Base-by-base conservation (phyloP, 257 asterid species). In the Marsdenia floribunda region DNA sequence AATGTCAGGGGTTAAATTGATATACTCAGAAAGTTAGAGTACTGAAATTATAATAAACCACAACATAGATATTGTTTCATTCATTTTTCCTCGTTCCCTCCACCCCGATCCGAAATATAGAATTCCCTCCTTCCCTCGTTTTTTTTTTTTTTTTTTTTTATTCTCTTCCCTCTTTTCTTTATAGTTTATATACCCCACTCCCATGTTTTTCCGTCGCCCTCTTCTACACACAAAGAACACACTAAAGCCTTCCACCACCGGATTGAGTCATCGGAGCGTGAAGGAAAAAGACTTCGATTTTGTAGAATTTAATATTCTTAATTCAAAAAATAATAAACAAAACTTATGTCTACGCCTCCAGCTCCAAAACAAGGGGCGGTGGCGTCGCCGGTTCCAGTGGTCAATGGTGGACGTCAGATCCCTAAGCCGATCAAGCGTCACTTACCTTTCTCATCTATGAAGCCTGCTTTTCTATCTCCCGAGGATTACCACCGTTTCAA, bases 111-210 rank as follows among this genome's bases (percentile, higher is more conserved):
- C 90, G 90, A 91, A 90, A 96, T 86, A 91, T 85, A 93, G 91
- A 91, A 84, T 90, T 91, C 91, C 97, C 96, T 90, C 96, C 90
- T 91, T 90, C 92, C 92, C 89, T 86, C 91, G 81, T 87, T 88
- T 82, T 82, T 85, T 80, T 74, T 83, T 86, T 53, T 60, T 53
- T 47, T 64, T 21, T 67, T 54, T 50, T 37, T 47, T 64, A 16
- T 60, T 54, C 40, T 37, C 88, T 91, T 90, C 91, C 92, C 88
- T 86, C 91, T 82, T 82, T 85, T 81, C 74, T 83, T 86, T 53
- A 60, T 53, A 37, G 58, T 26, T 67, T 54, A 40, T 24, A 24
- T 70, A 64, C 67, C 73, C 64, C 52, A 26, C 63, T 8, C 2
- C 72, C 0, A 50, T 3, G 21, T 76, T 8, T 8, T 61, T 15